phyloP scores from a whole-genome alignment of 768 basidiomycete genomes.

The Pleurotus ostreatus region DNA sequence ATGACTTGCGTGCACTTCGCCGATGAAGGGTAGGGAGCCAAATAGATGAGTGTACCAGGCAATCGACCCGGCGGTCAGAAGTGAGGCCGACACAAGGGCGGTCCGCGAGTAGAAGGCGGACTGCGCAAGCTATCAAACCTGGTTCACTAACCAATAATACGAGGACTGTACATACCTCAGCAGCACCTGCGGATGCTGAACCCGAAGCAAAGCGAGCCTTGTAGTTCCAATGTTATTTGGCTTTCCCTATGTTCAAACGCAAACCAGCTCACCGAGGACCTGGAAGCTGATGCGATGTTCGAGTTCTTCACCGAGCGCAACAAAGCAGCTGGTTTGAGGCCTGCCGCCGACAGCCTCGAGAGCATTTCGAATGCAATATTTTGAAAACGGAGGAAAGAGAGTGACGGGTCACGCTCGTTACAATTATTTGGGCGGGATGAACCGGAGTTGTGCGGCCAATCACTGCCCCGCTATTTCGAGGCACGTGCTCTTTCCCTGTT shows the following conservation, averaged over 20 bases:
- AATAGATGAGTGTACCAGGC: constrained; percentile 97
- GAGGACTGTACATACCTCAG: constrained; percentile 49
- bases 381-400: constrained; percentile 36
- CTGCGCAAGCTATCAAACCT: constrained; percentile 29
- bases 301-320: constrained; percentile 42
- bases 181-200: constrained; percentile 49
- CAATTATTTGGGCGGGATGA: constrained; percentile 14
- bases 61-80: constrained; percentile 81
- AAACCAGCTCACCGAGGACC: constrained; percentile 42
- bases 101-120: constrained; percentile 66
- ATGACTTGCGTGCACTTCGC: constrained; percentile 89
- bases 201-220: constrained; percentile 72
- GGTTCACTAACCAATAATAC: neutral
- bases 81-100: constrained; percentile 70
- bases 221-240: constrained; percentile 7
- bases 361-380: constrained; percentile 65
- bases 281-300: constrained; percentile 35
- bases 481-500: constrained; percentile 3
- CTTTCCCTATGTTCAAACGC: constrained; percentile 5
- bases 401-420: constrained; percentile 42
- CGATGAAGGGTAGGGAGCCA: constrained; percentile 84
- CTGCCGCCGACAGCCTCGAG: constrained; percentile 75
- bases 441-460: constrained; percentile 8
- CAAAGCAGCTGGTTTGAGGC: constrained; percentile 55
- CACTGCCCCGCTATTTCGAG: neutral